Base-by-base conservation (phyloP, 208 protist genomes). In the Wallacemonas sp. region DNA sequence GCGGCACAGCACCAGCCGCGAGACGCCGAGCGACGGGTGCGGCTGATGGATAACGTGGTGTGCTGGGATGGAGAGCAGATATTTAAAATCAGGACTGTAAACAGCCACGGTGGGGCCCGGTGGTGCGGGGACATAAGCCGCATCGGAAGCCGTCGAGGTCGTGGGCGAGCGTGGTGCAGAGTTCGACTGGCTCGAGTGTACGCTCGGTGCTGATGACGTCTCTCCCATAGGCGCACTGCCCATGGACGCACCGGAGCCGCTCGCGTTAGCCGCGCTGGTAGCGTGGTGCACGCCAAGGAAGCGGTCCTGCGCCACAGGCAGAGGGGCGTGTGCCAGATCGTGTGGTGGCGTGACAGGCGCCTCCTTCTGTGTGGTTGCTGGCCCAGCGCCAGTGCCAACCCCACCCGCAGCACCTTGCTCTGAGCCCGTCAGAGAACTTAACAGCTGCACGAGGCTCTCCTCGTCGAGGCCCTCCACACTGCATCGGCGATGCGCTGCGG, bases 1-100 rank as follows among this genome's bases (percentile, higher is more conserved):
- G 11, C 86, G 80, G 71, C 89, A 95, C 45, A 90, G 66, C 27
- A 95, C 89, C 0, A 91, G 68, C 14, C 86, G 89, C 22, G 85
- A 75, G 24, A 87, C 74, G 1, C 75, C 75, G 6, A 85, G 68
- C 8, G 68, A 68, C 0, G 82, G 69, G 26, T 54, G 76, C 0
- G 85, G 85, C 2, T 60, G 65, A 53, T 91, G 85, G 33, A 75
- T 30, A 4, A 89, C 49, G n/a, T 70, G 51, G 42, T 55, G 28
- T 1, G 34, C 60, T 0, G 80, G 82, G 30, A 91, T 71, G 12
- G 72, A 73, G 4, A 89, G 62, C 30, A 87, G 21, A 26, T 73
- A 62, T 38, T 72, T 77, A 65, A 91, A 89, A 53, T 91, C 82
- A 1, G 68, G 66, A 67, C 86, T 77, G 77, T 87, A 91, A 12